These are phyloP conservation scores for Teratosphaeria viscida DNA, from an alignment of 2,329 filamentous ascomycete genomes.

Conservation along the genomic window DNA sequence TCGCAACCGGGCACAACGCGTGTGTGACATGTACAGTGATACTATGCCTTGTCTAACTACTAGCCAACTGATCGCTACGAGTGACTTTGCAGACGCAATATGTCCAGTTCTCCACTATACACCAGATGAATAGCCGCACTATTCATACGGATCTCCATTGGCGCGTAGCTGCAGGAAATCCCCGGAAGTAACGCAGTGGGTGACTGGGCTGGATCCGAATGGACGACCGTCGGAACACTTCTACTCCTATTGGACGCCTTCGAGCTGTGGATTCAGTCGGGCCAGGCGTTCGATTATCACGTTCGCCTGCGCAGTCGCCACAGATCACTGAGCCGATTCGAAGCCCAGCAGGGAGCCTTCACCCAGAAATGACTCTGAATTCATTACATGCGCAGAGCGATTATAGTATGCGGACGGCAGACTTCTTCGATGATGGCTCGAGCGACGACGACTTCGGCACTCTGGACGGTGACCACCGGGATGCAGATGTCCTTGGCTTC, in stretches of 20 bases:
- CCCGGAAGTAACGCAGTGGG: too few species aligned
- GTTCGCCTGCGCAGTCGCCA: constrained; percentile 25
- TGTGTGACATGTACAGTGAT: too few species aligned
- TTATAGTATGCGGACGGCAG: constrained; percentile 18
- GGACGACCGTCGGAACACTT: neutral
- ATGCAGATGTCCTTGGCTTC: constrained; percentile 6
- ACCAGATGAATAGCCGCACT: neutral
- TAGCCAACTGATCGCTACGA: neutral
- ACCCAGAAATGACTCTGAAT: constrained; percentile 22
- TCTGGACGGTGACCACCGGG: constrained; percentile 3
- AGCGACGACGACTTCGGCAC: constrained; percentile 14
- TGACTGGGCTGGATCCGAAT: neutral
- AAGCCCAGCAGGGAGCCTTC: constrained; percentile 27
- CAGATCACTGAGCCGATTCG: constrained; percentile 19
- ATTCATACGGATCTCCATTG: too few species aligned
- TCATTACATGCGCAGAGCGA: constrained; percentile 23
- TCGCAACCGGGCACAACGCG: neutral
- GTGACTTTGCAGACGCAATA: neutral
- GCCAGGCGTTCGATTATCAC: constrained; percentile 16
- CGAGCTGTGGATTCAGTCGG: constrained; percentile 4
- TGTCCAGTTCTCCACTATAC: neutral
- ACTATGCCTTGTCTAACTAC: neutral
- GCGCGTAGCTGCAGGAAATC: too few species aligned
- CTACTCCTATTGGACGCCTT: neutral
- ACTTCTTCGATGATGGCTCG: constrained; percentile 26